Base-by-base conservation (phyloP, 306 rosid species). In the Citrullus mucosospermus region DNA sequence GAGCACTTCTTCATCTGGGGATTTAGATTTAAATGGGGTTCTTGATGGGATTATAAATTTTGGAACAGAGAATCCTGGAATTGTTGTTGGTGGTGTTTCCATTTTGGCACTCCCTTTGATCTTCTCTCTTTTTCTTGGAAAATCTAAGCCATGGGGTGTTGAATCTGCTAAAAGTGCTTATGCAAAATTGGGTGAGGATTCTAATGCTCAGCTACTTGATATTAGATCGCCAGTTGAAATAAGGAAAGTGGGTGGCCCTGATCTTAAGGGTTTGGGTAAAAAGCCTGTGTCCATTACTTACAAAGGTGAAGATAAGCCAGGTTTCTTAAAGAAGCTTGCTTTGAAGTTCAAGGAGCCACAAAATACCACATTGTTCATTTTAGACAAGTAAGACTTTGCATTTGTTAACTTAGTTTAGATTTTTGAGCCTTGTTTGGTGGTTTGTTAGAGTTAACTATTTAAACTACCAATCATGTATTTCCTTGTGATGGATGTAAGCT, bases 141-240 rank as follows among this genome's bases (percentile, higher is more conserved):
- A 87, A 81, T 87, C 97, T 58, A 96, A 92, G 89, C 85, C 97
- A 8, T 96, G 88, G 88, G 99, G 97, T 28, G 85, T 88, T 88
- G 99, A 96, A 61, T 91, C 98, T 8, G 97, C 97, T 7, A 92
- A 82, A 77, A 89, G 75, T 88, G 96, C 99, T 53, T 92, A 91
- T 81, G 90, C 87, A 5, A 96, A 87, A 66, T 85, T 96, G 73
- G 90, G 93, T 28, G 97, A 87, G 68, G 93, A 90, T 79, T 87
- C 68, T 63, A 85, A 76, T 86, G 89, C 96, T 82, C 90, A 88
- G 81, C 83, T 96, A 86, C 89, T 96, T 84, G 99, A 96, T 82
- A 90, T 96, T 74, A 91, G 99, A 82, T 80, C 90, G 5, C 79
- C 86, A 0, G 77, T 38, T n/a, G 99, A 92, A 71, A 69, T 85